Percentiles rank a stretch among this genome's conserved stretches.
These are phyloP conservation scores for Eucalyptus marginata DNA, from an alignment of 345 rosid genomes.

Conservation along the genomic window DNA sequence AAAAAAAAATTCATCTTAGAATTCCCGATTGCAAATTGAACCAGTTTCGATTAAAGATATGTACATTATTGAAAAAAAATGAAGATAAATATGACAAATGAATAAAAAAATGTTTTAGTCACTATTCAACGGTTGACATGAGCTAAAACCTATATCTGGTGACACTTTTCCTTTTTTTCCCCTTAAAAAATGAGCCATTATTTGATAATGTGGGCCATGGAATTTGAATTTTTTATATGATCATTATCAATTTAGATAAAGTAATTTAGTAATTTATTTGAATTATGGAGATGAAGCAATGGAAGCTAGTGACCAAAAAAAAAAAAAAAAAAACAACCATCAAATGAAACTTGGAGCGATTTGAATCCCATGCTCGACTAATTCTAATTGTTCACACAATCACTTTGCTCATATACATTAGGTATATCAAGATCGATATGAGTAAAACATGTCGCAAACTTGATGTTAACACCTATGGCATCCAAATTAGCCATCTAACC, in stretches of 20 bases:
- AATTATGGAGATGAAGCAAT: neutral
- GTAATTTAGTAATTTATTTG: neutral
- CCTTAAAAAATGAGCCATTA: neutral
- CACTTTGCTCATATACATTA: neutral
- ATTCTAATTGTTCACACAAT: neutral
- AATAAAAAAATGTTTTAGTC: neutral
- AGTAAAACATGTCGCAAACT: neutral
- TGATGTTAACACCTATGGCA: neutral
- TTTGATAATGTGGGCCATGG: neutral
- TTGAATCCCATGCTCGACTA: neutral
- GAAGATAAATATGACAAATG: neutral
- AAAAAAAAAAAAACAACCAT: neutral
- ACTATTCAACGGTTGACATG: neutral
- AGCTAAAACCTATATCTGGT: neutral
- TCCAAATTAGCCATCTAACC: neutral
- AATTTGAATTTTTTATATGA: neutral
- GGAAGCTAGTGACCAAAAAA: neutral
- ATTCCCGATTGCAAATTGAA: neutral
- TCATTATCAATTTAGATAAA: neutral
- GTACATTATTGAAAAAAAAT: neutral
- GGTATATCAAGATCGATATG: neutral
- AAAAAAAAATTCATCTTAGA: neutral
- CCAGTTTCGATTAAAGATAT: neutral
- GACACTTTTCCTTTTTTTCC: neutral
- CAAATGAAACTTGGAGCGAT: neutral